Conservation (phyloP, 2,329 filamentous ascomycete genomes). For the Hyphodiscus sp. region DNA sequence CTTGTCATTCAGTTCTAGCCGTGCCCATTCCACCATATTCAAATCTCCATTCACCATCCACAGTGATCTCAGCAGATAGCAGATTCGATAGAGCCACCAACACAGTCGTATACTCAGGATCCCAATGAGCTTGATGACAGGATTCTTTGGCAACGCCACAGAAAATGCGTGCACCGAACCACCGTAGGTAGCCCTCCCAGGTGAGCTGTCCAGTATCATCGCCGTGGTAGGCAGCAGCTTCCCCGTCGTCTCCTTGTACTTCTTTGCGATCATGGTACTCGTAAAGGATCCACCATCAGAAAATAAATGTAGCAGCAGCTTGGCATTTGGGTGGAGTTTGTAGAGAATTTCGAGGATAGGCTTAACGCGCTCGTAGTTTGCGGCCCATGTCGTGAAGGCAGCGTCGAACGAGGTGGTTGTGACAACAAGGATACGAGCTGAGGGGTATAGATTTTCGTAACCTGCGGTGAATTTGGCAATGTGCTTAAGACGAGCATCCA, state of each 20-base stretch:
- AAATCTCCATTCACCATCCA: constrained; percentile 3
- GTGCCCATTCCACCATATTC: constrained; percentile 11
- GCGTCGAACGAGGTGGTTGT: constrained; percentile 39
- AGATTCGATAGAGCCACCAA: constrained; percentile 4
- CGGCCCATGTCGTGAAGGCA: constrained; percentile 33
- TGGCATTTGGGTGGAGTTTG: constrained; percentile 14
- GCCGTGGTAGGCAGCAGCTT: constrained; percentile 32
- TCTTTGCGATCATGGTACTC: constrained; percentile 32
- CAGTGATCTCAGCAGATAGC: no score
- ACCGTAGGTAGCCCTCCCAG: constrained; percentile 29
- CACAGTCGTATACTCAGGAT: constrained; percentile 6
- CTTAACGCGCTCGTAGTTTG: constrained; percentile 35
- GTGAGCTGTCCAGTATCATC: constrained; percentile 40
- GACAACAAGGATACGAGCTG: constrained; percentile 42
- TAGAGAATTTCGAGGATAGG: constrained; percentile 33
- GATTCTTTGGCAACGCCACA: constrained; percentile 24
- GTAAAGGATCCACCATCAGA: constrained; percentile 42
- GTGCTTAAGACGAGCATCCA: constrained; percentile 37
- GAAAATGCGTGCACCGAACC: constrained; percentile 15
- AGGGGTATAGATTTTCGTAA: constrained; percentile 38
- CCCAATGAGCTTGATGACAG: constrained; percentile 9
- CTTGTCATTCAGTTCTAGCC: constrained; percentile 20
- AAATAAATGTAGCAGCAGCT: constrained; percentile 39
- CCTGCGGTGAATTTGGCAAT: constrained; percentile 40
- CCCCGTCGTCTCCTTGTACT: constrained; percentile 31